These are phyloP conservation scores for Acanthamoeba healyi DNA, from an alignment of 208 protist species.

Conservation along the genomic window DNA sequence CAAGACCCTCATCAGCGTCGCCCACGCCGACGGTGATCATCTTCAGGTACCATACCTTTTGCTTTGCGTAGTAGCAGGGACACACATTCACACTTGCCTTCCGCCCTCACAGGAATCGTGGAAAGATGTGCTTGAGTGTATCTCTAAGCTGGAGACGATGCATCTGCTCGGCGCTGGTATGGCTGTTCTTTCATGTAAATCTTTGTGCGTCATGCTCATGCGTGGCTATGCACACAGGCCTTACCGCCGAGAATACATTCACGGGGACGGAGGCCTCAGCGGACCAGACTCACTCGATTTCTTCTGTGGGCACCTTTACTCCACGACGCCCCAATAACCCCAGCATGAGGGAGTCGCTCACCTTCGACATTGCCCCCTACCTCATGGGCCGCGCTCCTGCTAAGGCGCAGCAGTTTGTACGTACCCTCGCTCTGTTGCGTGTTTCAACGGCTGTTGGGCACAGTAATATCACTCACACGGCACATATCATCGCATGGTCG, in stretches of 20 bases:
- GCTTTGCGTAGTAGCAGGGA: too few relatives aligned
- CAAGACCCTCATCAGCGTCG: constrained; percentile 89
- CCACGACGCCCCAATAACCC: not conserved
- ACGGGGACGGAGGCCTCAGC: not conserved
- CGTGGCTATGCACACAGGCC: not conserved
- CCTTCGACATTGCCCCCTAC: constrained; percentile 17
- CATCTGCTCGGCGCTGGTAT: constrained; percentile 81
- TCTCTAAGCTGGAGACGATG: constrained; percentile 90
- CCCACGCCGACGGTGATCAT: constrained; percentile 90
- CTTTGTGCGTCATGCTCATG: not conserved
- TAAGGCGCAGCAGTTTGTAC: not conserved
- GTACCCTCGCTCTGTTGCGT: not conserved
- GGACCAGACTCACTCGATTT: constrained; percentile 33
- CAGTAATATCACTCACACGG: not conserved
- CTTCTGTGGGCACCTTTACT: constrained; percentile 13
- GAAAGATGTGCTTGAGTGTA: constrained; percentile 87
- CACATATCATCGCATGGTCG: not conserved
- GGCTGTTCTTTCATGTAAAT: not conserved
- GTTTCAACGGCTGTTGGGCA: too few relatives aligned
- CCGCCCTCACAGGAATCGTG: constrained; percentile 9
- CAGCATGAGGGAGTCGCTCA: not conserved
- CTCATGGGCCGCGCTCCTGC: not conserved
- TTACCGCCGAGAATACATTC: constrained; percentile 10
- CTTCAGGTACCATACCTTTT: constrained; percentile 76
- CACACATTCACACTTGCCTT: not conserved